phyloP scores from a whole-genome alignment of 345 rosid species.

The Conringia planisiliqua region DNA sequence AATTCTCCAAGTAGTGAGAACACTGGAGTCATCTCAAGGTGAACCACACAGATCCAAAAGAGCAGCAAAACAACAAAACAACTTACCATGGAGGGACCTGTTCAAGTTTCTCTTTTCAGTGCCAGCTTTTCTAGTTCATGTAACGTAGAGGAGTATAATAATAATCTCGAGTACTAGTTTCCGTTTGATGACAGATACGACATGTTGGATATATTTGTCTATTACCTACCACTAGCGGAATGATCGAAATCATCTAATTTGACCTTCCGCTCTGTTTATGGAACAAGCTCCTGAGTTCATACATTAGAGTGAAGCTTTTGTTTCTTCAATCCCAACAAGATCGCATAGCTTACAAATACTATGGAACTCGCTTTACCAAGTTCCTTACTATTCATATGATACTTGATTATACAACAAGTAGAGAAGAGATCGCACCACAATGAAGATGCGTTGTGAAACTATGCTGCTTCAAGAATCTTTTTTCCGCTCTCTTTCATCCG shows the following conservation, averaged over 20 bases:
- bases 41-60: constrained; percentile 1
- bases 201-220: neutral
- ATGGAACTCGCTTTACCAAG: neutral
- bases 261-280: neutral
- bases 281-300: constrained; percentile 12
- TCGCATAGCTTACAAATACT: neutral
- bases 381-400: neutral
- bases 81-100: constrained; percentile 5
- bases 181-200: neutral
- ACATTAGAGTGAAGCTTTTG: constrained; percentile 13
- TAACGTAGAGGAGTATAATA: neutral
- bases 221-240: neutral
- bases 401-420: constrained; percentile 1
- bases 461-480: constrained; percentile 51
- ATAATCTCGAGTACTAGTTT: constrained; percentile 1
- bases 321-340: constrained; percentile 5
- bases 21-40: neutral
- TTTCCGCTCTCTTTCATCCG: constrained; percentile 32
- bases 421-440: constrained; percentile 15
- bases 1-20: neutral
- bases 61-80: neutral
- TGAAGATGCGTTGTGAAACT: constrained; percentile 12
- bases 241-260: neutral
- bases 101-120: neutral
- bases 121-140: constrained; percentile 11